Evolutionary conservation across 495 filamentous ascomycete species (phyloP).

Genomic region (Jackrogersella minutella): DNA sequence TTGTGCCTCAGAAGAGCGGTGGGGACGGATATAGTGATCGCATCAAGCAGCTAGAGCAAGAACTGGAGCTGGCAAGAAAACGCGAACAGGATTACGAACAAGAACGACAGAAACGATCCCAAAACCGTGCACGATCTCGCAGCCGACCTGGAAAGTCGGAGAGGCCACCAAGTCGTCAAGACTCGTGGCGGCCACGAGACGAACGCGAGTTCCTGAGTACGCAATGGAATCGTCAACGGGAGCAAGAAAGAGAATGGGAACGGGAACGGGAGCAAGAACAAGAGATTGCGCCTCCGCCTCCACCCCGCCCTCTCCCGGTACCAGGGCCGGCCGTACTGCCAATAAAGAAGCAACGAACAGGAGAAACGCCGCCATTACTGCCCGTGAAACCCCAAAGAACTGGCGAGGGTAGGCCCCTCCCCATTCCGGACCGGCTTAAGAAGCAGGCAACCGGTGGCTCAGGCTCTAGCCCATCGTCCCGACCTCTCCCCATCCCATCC

Average conservation of each 20-base stretch:
- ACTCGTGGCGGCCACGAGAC: slow-evolving; percentile 72
- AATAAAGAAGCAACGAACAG: slow-evolving; percentile 49
- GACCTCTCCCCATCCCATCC: slow-evolving; percentile 44
- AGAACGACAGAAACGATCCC: slow-evolving; percentile 71
- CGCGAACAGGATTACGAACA: slow-evolving; percentile 85
- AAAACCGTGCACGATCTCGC: slow-evolving; percentile 46
- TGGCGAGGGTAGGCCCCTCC: slow-evolving; percentile 48
- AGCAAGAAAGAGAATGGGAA: slow-evolving; percentile 47
- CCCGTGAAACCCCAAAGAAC: slow-evolving; percentile 49
- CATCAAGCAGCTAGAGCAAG: slow-evolving; percentile 82
- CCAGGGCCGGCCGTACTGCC: slow-evolving; percentile 21
- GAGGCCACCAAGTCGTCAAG: slow-evolving; percentile 64
- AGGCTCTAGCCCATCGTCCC: slow-evolving; percentile 38
- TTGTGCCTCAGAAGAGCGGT: slow-evolving; percentile 42
- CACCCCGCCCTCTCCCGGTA: slow-evolving; percentile 46
- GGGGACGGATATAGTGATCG: slow-evolving; percentile 57
- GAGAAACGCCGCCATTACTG: slow-evolving; percentile 43
- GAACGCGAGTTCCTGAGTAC: slow-evolving; percentile 77
- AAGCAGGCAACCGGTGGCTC: slow-evolving; percentile 38
- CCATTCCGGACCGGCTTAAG: slow-evolving; percentile 41
- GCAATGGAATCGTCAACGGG: slow-evolving; percentile 69
- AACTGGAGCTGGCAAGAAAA: slow-evolving; percentile 84
- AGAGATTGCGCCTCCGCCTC: slow-evolving; percentile 52
- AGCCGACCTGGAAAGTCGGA: slow-evolving; percentile 55
- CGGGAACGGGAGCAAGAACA: slow-evolving; percentile 26